These are phyloP conservation scores for Hanseniaspora uvarum DNA, from an alignment of 1,139 yeast species.

Conservation along the genomic window DNA sequence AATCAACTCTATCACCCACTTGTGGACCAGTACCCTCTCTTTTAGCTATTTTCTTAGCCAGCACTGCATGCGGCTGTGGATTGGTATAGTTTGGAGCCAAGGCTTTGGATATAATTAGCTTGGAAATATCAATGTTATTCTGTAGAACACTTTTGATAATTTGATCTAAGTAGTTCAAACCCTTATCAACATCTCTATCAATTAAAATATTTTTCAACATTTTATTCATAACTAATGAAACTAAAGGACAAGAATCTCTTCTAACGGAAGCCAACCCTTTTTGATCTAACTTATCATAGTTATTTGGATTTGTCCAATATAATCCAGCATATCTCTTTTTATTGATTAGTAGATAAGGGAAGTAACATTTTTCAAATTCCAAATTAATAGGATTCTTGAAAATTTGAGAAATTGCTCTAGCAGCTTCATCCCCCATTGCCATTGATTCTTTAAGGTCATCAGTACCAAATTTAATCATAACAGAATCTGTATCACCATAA, in stretches of 20 bases:
- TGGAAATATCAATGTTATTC: slow-evolving; percentile 85
- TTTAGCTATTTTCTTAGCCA: slow-evolving; percentile 90
- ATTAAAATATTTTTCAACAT: slow-evolving; percentile 77
- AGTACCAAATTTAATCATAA: slow-evolving; percentile 94
- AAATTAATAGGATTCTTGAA: slow-evolving; percentile 82
- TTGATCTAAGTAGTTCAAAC: slow-evolving; percentile 72
- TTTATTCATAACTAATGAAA: slow-evolving; percentile 86
- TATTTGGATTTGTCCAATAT: slow-evolving; percentile 86
- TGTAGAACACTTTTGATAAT: slow-evolving; percentile 86
- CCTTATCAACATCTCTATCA: slow-evolving; percentile 81
- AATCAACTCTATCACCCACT: slow-evolving; percentile 96
- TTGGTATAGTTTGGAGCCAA: slow-evolving; percentile 87
- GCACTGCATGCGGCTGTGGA: slow-evolving; percentile 92
- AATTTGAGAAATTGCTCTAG: slow-evolving; percentile 65
- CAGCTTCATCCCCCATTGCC: slow-evolving; percentile 91
- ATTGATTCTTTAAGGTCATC: slow-evolving; percentile 74
- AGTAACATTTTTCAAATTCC: slow-evolving; percentile 94
- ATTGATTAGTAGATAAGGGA: slow-evolving; percentile 84
- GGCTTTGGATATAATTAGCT: slow-evolving; percentile 87
- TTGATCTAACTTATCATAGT: slow-evolving; percentile 93
- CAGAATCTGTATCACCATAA: slow-evolving; percentile 98
- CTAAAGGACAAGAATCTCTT: slow-evolving; percentile 91
- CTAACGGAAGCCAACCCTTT: slow-evolving; percentile 98
- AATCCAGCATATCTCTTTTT: slow-evolving; percentile 96
- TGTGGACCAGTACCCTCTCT: slow-evolving; percentile 97